Base-by-base conservation (phyloP, 2,329 filamentous ascomycete species). In the Fusarium incarnatum region DNA sequence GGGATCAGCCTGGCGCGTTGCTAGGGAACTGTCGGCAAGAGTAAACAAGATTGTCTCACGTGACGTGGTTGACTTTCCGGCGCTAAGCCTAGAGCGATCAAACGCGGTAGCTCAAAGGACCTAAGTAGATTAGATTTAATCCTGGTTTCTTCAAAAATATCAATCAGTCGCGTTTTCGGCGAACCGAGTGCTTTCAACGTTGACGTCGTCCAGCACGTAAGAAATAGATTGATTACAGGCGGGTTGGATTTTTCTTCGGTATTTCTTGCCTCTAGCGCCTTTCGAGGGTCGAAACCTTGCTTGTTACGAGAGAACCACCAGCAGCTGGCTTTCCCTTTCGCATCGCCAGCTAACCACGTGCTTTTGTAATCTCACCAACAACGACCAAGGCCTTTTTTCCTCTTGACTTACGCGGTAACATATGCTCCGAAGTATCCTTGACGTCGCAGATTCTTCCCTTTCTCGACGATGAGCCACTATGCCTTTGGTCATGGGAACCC, bases 401-500 rank as follows among this genome's bases (percentile, higher is more conserved):
- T 30, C 37, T 28, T 41, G 11, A n/a, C n/a, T 4, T 20, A 20
- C 22, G 16, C 25, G 23, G 37, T n/a, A n/a, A 27, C 23, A 32
- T n/a, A 46, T 27, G 27, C 30, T 32, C 18, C 11, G n/a, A 40
- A 32, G 20, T 27, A 16, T 32, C 23, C n/a, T 20, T 27, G 28
- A 20, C 32, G 16, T 6, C 7, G 22, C n/a, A 27, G 47, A 48
- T 13, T 11, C 27, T 28, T 15, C 15, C 25, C 22, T 7, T 25
- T 22, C 25, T 27, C 53, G 46, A 74, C 50, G 20, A 80, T 80
- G 79, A 79, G 67, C 54, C 72, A 76, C 46, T 72, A 76, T 49
- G 70, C 74, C 15, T 75, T 73, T 63, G 75, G 75, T 41, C 73
- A 74, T 53, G 74, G 67, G 56, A 60, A 56, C 60, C 61, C 73